Conservation (phyloP, 495 filamentous ascomycete species). For the Collariella sp. region DNA sequence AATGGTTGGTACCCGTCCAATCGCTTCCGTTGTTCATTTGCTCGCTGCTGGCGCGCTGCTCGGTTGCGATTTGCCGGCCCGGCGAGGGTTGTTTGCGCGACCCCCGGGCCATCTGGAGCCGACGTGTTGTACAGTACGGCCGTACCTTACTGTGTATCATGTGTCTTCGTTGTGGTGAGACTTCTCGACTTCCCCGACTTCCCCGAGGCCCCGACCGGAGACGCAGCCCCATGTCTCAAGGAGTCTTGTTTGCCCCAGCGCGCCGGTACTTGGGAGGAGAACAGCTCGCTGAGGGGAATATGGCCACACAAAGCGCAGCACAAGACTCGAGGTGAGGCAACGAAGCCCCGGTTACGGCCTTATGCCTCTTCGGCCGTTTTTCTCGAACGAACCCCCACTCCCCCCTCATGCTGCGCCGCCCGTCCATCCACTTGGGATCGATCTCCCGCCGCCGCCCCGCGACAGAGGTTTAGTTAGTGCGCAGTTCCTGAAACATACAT, state of each 20-base stretch:
- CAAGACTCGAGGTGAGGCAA: no score
- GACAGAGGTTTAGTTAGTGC: neutral
- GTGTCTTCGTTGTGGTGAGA: neutral
- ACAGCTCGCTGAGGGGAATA: no score
- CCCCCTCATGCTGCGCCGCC: neutral
- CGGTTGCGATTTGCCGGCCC: neutral
- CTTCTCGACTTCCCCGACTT: neutral
- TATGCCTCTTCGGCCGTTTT: neutral
- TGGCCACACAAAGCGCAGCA: no score
- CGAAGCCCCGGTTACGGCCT: slow-evolving; percentile 1
- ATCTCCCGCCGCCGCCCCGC: neutral
- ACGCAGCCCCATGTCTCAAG: slow-evolving; percentile 1
- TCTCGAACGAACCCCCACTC: neutral
- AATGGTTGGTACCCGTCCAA: neutral
- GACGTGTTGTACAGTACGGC: slow-evolving; percentile 2
- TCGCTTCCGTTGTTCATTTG: neutral
- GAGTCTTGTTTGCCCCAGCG: neutral
- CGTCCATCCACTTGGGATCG: neutral
- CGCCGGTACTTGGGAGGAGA: neutral
- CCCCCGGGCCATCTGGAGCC: neutral
- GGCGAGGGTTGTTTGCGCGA: neutral
- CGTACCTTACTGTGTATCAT: neutral
- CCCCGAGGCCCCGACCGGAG: neutral
- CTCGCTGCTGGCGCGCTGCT: neutral
- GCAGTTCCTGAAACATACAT: neutral